Conservation (phyloP, 148 eudicot species). For the Pharnaceum exiguum region DNA sequence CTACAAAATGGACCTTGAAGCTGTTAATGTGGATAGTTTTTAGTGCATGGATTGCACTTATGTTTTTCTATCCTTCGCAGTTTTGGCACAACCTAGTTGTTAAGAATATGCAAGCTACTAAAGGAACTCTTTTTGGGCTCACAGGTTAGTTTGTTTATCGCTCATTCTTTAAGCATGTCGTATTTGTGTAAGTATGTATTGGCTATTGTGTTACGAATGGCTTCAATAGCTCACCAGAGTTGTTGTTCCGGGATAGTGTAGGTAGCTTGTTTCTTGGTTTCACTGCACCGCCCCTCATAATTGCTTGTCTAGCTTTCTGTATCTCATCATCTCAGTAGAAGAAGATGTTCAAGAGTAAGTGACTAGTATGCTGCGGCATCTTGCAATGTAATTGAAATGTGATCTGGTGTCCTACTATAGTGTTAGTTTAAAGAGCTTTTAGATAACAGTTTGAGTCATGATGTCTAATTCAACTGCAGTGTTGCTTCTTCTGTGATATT, state of each 20-base stretch:
- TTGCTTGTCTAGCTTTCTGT: constrained; percentile 57
- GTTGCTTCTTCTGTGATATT: no score
- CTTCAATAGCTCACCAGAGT: neutral
- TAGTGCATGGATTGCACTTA: constrained; percentile 45
- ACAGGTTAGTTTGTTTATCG: constrained; percentile 31
- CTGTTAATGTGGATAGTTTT: constrained; percentile 60
- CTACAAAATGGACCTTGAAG: constrained; percentile 55
- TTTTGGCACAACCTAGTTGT: constrained; percentile 8
- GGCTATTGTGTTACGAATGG: neutral
- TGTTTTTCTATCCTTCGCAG: constrained; percentile 51
- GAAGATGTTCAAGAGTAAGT: constrained; percentile 64
- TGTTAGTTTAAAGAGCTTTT: no score
- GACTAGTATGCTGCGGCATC: neutral
- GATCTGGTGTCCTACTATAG: no score
- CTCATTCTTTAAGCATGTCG: neutral
- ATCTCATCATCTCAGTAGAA: constrained; percentile 45
- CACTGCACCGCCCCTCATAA: constrained; percentile 57
- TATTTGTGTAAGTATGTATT: neutral
- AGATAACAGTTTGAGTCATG: no score
- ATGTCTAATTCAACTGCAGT: no score
- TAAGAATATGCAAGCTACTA: constrained; percentile 23
- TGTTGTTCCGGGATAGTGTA: constrained; percentile 27
- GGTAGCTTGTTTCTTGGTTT: constrained; percentile 54
- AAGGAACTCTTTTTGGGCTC: constrained; percentile 33
- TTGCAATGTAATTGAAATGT: neutral